A percentile compares a stretch with the other conserved stretches of the same genome.
Conservation (phyloP, 2,329 filamentous ascomycete species). For the Hymenoscyphus repandus region DNA sequence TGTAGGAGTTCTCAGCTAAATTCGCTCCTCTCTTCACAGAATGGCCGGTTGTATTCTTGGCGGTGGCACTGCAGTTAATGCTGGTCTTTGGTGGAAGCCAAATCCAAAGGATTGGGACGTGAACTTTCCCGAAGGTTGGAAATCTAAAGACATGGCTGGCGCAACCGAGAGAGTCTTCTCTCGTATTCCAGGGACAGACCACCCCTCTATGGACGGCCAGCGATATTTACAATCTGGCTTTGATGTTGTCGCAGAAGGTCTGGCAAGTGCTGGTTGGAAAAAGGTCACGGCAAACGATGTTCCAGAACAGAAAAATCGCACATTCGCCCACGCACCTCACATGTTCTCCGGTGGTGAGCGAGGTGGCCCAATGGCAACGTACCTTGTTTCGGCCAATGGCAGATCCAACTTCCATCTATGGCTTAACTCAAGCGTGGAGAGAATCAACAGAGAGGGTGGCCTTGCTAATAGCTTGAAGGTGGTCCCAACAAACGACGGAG, state of each 20-base stretch:
- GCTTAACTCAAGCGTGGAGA: conserved; percentile 58
- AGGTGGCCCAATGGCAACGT: conserved; percentile 65
- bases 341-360: conserved; percentile 64
- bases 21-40: neutral
- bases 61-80: conserved; percentile 51
- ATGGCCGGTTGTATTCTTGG: conserved; percentile 69
- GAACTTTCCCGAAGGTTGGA: conserved; percentile 70
- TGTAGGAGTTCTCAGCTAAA: neutral
- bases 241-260: conserved; percentile 53
- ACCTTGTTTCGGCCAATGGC: conserved; percentile 56
- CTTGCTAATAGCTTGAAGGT: conserved; percentile 64
- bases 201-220: conserved; percentile 60
- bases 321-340: conserved; percentile 58
- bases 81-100: conserved; percentile 64
- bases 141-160: conserved; percentile 54
- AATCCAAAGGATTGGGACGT: conserved; percentile 62
- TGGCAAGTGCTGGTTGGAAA: conserved; percentile 58
- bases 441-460: conserved; percentile 56
- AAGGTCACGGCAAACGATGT: conserved; percentile 52
- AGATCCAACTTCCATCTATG: conserved; percentile 62
- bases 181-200: conserved; percentile 63
- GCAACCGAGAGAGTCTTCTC: conserved; percentile 59
- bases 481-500: conserved; percentile 47
- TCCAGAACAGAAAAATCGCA: conserved; percentile 59
- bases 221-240: conserved; percentile 63